Evolutionary conservation across 1,139 yeast genomes (phyloP).

Genomic region (Blastobotrys persicus): DNA sequence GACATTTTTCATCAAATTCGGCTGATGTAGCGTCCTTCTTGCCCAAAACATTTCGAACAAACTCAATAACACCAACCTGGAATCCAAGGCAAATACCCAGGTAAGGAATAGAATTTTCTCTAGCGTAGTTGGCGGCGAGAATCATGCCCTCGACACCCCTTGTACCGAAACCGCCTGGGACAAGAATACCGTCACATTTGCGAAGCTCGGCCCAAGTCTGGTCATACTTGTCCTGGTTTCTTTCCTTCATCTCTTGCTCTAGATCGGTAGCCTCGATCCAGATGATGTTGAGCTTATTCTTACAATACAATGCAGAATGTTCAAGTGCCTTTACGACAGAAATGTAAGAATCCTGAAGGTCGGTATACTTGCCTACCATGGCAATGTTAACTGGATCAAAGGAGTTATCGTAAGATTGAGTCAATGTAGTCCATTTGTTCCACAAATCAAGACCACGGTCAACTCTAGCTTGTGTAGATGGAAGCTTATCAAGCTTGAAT

Average conservation of each 20-base stretch:
- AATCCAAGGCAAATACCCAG: slow-evolving; percentile 97
- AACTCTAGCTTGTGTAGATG: slow-evolving; percentile 53
- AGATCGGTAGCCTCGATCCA: slow-evolving; percentile 96
- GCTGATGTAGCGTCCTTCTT: slow-evolving; percentile 69
- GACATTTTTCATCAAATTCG: slow-evolving; percentile 69
- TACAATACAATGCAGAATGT: slow-evolving; percentile 89
- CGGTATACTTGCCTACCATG: slow-evolving; percentile 93
- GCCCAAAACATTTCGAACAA: slow-evolving; percentile 78
- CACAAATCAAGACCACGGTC: slow-evolving; percentile 67
- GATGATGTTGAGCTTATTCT: slow-evolving; percentile 76
- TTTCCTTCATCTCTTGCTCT: slow-evolving; percentile 65
- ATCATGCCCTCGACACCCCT: slow-evolving; percentile 99
- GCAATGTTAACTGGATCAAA: slow-evolving; percentile 90
- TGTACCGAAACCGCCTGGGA: slow-evolving; percentile 97
- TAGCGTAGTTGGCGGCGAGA: slow-evolving; percentile 94
- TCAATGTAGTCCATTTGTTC: slow-evolving; percentile 75
- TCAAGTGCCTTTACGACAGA: slow-evolving; percentile 94
- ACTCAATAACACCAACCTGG: slow-evolving; percentile 96
- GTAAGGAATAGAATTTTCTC: slow-evolving; percentile 90
- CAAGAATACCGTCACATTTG: slow-evolving; percentile 93
- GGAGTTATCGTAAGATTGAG: slow-evolving; percentile 74
- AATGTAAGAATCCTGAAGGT: slow-evolving; percentile 90
- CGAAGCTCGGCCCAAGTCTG: slow-evolving; percentile 95
- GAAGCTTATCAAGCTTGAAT: slow-evolving; percentile 55
- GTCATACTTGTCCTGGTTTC: slow-evolving; percentile 76